Evolutionary conservation across 805 yeast genomes (phyloP).

Genomic region (Tetrapisispora namnaoensis): DNA sequence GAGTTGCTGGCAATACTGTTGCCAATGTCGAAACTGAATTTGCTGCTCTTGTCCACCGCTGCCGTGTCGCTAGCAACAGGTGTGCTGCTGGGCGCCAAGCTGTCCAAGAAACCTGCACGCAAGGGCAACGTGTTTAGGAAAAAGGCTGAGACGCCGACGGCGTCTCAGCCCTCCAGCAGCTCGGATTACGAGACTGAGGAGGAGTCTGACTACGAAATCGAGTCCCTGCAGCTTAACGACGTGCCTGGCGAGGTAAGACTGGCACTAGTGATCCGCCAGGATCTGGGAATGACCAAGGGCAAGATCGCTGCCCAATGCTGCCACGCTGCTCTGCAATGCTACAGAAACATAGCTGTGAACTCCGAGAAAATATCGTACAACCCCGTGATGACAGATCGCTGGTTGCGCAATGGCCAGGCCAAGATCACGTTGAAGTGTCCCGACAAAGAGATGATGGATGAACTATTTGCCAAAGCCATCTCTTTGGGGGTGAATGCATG

Average conservation of each 20-base stretch:
- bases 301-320: constrained; percentile 96
- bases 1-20: no score
- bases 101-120: not conserved
- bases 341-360: constrained; percentile 52
- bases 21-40: not conserved
- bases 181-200: constrained; percentile 36
- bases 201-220: constrained; percentile 48
- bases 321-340: constrained; percentile 93
- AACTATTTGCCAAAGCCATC: constrained; percentile 70
- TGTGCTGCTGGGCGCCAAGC: not conserved
- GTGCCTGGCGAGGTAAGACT: constrained; percentile 73
- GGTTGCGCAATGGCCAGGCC: constrained; percentile 87
- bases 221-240: constrained; percentile 50
- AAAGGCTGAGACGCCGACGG: no score
- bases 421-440: constrained; percentile 78
- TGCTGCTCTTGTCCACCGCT: not conserved
- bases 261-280: constrained; percentile 84
- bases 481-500: constrained; percentile 69
- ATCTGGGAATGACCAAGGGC: constrained; percentile 87
- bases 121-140: no score
- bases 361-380: constrained; percentile 42
- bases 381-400: constrained; percentile 54
- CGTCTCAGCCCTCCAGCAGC: constrained; percentile 2
- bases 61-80: not conserved
- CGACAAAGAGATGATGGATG: constrained; percentile 58